Percentiles rank a stretch among this genome's conserved stretches.
Conservation (phyloP, 2,329 filamentous ascomycete species). For the Fusarium equiseti region DNA sequence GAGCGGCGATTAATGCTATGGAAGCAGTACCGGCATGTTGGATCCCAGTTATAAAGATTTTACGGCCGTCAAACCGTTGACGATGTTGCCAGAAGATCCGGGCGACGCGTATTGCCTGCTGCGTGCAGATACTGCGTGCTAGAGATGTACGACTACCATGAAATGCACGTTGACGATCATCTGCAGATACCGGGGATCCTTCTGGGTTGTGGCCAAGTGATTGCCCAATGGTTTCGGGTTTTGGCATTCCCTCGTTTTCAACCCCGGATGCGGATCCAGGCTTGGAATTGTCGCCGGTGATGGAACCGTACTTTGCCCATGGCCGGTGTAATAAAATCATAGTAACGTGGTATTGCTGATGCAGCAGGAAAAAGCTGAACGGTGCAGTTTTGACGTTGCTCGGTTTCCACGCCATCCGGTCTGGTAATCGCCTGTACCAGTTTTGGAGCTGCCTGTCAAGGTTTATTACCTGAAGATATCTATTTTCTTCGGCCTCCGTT, state of each 20-base stretch:
- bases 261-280: conserved; percentile 52
- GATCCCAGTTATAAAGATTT: conserved; percentile 63
- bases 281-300: conserved; percentile 49
- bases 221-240: conserved; percentile 28
- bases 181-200: conserved; percentile 45
- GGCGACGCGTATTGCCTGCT: conserved; percentile 65
- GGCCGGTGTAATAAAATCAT: conserved; percentile 66
- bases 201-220: conserved; percentile 35
- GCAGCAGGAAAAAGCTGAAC: conserved; percentile 65
- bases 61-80: conserved; percentile 63
- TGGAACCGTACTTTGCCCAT: conserved; percentile 63
- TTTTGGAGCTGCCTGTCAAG: conserved; percentile 66
- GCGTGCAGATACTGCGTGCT: conserved; percentile 65
- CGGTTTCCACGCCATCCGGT: conserved; percentile 61
- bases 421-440: conserved; percentile 66
- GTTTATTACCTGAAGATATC: conserved; percentile 63
- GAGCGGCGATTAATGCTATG: conserved; percentile 64
- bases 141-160: conserved; percentile 59
- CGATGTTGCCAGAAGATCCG: conserved; percentile 68
- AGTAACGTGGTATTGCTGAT: conserved; percentile 67
- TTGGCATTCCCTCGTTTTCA: conserved; percentile 37
- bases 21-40: conserved; percentile 68
- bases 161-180: conserved; percentile 52
- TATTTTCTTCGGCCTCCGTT: conserved; percentile 57
- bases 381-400: conserved; percentile 63